Evolutionary conservation across 306 rosid genomes (phyloP), one percentile per base, ranked within the genome.

Genomic region (Mimosa pudica): DNA sequence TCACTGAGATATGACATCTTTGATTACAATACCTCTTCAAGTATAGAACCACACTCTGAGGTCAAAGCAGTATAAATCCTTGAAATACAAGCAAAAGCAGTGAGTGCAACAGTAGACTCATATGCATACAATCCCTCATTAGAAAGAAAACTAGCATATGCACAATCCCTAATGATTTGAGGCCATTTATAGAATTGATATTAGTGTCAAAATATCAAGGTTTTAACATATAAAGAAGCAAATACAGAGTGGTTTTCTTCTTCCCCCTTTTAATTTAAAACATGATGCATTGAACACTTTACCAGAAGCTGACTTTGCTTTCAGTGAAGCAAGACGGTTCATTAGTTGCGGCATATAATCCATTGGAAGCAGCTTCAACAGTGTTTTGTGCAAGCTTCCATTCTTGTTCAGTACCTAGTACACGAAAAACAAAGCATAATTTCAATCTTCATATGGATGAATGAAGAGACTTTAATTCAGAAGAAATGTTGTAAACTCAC

Each of bases 11-110:
- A 57, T 13, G 65, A 65, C 70, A 66, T 71, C 70, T 77, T 24
- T 10, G 33, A 68, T 71, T 64, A 70, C 77, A 82, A 68, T 83
- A 94, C 98, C 97, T 94, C 98, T 84, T 94, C 97, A 57, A 94
- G 97, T 97, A 94, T 92, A 79, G 96, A 94, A 80, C 98, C 98
- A 36, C 98, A 92, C 86, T 94, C 97, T 74, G 98, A 94, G 74
- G 98, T 94, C 89, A 94, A 84, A 80, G 98, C 90, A 76, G 97
- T 90, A 85, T 94, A 93, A 77, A 80, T 88, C 86, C 88, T 90
- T 69, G 94, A 90, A 80, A 90, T 92, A 78, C 87, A 82, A 61
- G 84, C 81, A 88, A 90, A 92, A 78, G 92, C 90, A 52, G 89
- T 70, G 62, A 92, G 88, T 74, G 97, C 87, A 47, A 90, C 91